A percentile compares a stretch with the other conserved stretches of the same genome.
These are phyloP conservation scores for Pseudogymnoascus sp. DNA, from an alignment of 2,329 filamentous ascomycete genomes.

Conservation along the genomic window DNA sequence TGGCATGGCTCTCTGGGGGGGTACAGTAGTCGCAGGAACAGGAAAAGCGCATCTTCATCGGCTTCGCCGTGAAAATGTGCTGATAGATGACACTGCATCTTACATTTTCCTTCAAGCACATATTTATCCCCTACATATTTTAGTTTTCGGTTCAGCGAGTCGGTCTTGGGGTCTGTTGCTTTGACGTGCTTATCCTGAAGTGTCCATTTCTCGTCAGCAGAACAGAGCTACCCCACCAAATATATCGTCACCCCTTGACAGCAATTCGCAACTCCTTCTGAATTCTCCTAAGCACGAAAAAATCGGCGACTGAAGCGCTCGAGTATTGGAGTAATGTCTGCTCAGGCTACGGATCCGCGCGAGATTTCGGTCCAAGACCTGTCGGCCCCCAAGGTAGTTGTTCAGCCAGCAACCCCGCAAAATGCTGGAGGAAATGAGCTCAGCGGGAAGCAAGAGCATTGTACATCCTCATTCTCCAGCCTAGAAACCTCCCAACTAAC, in stretches of 20 bases:
- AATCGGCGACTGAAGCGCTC: neutral
- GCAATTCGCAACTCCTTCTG: neutral
- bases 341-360: neutral
- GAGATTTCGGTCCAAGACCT: neutral
- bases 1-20: neutral
- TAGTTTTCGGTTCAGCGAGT: neutral
- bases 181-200: neutral
- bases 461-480: constrained; percentile 40
- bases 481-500: neutral
- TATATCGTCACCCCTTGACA: neutral
- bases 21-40: neutral
- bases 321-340: neutral
- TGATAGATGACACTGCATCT: neutral
- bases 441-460: constrained; percentile 97
- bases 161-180: neutral
- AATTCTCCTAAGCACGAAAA: neutral
- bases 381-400: neutral
- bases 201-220: neutral
- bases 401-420: neutral
- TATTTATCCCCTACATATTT: neutral
- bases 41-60: neutral
- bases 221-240: neutral
- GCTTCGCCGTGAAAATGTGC: neutral
- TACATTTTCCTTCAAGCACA: neutral
- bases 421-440: constrained; percentile 33